phyloP scores from a whole-genome alignment of 1,284 basidiomycete species.

The Tilletia caries region DNA sequence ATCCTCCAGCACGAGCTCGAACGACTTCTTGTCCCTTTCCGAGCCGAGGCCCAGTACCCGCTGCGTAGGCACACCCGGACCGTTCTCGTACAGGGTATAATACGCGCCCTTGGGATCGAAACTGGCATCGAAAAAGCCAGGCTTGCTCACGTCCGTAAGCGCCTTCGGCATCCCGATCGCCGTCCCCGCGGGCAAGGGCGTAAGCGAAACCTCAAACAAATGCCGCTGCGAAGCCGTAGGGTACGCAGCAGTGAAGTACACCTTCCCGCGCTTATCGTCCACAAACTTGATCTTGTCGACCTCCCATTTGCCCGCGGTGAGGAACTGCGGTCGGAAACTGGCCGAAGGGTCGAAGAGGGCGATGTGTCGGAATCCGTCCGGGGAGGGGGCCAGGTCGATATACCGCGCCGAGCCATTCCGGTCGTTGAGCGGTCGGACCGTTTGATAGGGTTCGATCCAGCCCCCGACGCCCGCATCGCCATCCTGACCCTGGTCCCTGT shows the following conservation, averaged over 20 bases:
- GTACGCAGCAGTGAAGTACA: slow-evolving; percentile 83
- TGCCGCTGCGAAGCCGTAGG: slow-evolving; percentile 79
- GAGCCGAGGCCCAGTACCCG: slow-evolving; percentile 64
- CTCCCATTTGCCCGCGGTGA: slow-evolving; percentile 86
- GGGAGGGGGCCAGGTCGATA: slow-evolving; percentile 34
- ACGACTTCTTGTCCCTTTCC: slow-evolving; percentile 60
- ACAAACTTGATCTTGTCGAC: slow-evolving; percentile 72
- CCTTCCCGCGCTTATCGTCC: slow-evolving; percentile 65
- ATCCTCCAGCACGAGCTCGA: slow-evolving; percentile 61
- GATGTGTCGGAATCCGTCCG: slow-evolving; percentile 37
- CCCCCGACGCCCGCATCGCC: too few species aligned
- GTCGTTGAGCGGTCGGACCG: slow-evolving; percentile 25
- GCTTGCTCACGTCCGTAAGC: slow-evolving; percentile 66
- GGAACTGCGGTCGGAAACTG: slow-evolving; percentile 54
- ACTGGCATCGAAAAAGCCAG: slow-evolving; percentile 62
- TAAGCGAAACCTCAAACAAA: slow-evolving; percentile 61
- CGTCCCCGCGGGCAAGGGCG: slow-evolving; percentile 16
- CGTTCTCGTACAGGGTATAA: slow-evolving; percentile 74
- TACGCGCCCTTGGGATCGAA: slow-evolving; percentile 58
- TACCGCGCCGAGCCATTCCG: slow-evolving; percentile 22
- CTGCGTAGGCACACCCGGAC: slow-evolving; percentile 83
- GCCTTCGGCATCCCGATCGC: slow-evolving; percentile 57
- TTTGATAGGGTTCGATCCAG: slow-evolving; percentile 70
- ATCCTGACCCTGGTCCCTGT: slow-evolving; percentile 78
- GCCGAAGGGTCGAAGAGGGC: slow-evolving; percentile 32